phyloP scores from a whole-genome alignment of 495 filamentous ascomycete species.

The Cladorrhinum samala region DNA sequence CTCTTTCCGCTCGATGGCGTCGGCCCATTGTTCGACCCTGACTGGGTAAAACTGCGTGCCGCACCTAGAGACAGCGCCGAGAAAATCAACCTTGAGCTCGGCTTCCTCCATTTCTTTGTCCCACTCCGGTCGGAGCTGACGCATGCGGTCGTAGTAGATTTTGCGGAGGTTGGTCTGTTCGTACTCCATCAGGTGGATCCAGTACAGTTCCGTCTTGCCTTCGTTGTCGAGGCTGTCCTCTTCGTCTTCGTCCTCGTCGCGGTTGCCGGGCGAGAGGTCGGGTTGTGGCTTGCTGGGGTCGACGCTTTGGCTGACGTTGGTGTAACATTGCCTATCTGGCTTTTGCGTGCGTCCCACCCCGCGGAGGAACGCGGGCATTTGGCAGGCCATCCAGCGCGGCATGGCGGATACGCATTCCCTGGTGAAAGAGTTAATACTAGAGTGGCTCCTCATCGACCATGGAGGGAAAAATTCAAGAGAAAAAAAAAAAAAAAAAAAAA shows the following conservation, averaged over 20 bases:
- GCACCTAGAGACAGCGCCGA: slow-evolving; percentile 17
- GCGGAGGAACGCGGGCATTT: slow-evolving; percentile 41
- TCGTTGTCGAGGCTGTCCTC: slow-evolving; percentile 26
- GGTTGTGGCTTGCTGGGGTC: too few species aligned
- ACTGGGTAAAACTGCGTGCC: slow-evolving; percentile 21
- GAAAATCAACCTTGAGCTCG: slow-evolving; percentile 22
- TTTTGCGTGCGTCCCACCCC: slow-evolving; percentile 21
- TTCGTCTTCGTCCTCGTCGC: slow-evolving; percentile 7
- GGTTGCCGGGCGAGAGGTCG: too few species aligned
- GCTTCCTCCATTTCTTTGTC: slow-evolving; percentile 17
- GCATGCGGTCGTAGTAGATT: slow-evolving; percentile 22
- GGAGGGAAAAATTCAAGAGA: too few species aligned
- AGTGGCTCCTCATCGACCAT: too few species aligned
- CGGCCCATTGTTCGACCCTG: slow-evolving; percentile 27
- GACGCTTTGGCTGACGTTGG: slow-evolving; percentile 18
- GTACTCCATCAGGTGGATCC: slow-evolving; percentile 34
- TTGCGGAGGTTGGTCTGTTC: slow-evolving; percentile 31
- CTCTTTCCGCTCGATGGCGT: slow-evolving; percentile 21
- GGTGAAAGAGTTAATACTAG: slow-evolving; percentile 25
- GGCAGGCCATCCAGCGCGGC: slow-evolving; percentile 42
- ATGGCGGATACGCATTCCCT: slow-evolving; percentile 49
- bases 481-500: neutral
- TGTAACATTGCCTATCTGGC: slow-evolving; percentile 29
- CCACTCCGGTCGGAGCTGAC: slow-evolving; percentile 17
- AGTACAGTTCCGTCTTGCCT: slow-evolving; percentile 31